A percentile compares a stretch with the other conserved stretches of the same genome.
phyloP scores from a whole-genome alignment of 768 basidiomycete genomes.

The Rhodotorula paludigena region DNA sequence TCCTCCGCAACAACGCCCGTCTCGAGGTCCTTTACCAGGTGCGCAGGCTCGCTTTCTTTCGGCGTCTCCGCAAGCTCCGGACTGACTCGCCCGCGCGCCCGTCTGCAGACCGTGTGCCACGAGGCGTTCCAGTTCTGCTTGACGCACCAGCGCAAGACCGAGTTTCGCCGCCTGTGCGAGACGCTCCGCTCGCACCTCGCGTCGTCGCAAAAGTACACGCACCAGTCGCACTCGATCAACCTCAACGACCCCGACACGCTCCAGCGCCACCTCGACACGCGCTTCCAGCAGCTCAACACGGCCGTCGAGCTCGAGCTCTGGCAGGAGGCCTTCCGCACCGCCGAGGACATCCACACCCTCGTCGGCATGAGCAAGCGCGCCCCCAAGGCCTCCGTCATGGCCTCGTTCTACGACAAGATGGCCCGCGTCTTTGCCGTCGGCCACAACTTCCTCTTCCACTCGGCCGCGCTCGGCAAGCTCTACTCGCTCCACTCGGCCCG shows the following conservation, averaged over 20 bases:
- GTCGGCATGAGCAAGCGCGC: slow-evolving; percentile 89
- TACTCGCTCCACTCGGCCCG: slow-evolving; percentile 57
- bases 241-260: slow-evolving; percentile 90
- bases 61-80: background rate
- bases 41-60: slow-evolving; percentile 41
- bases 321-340: slow-evolving; percentile 97
- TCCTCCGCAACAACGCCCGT: slow-evolving; percentile 89
- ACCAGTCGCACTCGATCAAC: slow-evolving; percentile 91
- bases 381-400: slow-evolving; percentile 92
- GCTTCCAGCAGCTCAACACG: slow-evolving; percentile 91
- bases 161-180: slow-evolving; percentile 94
- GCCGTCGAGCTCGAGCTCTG: slow-evolving; percentile 97
- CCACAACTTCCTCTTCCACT: slow-evolving; percentile 89
- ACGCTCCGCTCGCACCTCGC: slow-evolving; percentile 89
- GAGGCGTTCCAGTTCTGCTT: slow-evolving; percentile 97
- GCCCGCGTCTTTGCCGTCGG: slow-evolving; percentile 94
- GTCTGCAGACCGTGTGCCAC: slow-evolving; percentile 76
- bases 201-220: slow-evolving; percentile 90
- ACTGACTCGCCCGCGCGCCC: background rate
- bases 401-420: slow-evolving; percentile 96
- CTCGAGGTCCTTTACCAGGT: slow-evolving; percentile 93
- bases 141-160: slow-evolving; percentile 86
- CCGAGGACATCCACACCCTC: slow-evolving; percentile 95
- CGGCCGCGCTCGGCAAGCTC: slow-evolving; percentile 89
- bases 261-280: slow-evolving; percentile 90